These are phyloP conservation scores for Kwoniella shivajii DNA, from an alignment of 1,284 basidiomycete species.

Conservation along the genomic window DNA sequence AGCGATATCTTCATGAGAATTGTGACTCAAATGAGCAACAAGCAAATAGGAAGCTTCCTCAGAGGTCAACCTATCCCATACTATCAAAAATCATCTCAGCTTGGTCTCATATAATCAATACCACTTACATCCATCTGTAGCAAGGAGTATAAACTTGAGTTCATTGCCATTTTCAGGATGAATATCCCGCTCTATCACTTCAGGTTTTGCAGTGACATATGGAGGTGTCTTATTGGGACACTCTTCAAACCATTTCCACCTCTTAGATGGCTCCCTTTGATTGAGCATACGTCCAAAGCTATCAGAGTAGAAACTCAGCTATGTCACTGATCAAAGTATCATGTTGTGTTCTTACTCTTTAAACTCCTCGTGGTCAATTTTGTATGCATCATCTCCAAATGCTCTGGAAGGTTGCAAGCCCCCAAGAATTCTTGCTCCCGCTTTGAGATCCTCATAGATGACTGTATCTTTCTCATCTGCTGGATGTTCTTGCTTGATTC, in stretches of 20 bases:
- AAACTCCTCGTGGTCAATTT: constrained; percentile 54
- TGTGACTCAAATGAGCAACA: constrained; percentile 73
- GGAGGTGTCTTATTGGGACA: constrained; percentile 6
- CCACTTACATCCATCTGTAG: constrained; percentile 8
- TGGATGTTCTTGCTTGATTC: constrained; percentile 57
- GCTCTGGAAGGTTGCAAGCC: constrained; percentile 87
- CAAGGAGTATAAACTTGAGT: neutral
- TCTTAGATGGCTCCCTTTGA: neutral
- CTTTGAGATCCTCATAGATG: constrained; percentile 57
- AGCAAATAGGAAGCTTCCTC: constrained; percentile 70
- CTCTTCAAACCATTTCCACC: neutral
- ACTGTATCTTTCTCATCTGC: constrained; percentile 68
- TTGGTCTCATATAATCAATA: neutral
- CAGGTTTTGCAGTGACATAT: constrained; percentile 6
- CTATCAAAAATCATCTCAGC: neutral
- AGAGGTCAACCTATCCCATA: constrained; percentile 1
- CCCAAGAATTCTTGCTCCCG: constrained; percentile 77
- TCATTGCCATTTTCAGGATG: neutral
- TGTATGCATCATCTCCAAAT: constrained; percentile 83
- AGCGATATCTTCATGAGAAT: constrained; percentile 47
- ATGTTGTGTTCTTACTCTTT: neutral
- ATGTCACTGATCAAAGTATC: neutral
- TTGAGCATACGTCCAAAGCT: neutral
- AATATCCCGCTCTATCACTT: constrained; percentile 2
- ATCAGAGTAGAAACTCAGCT: neutral